Evolutionary conservation across 768 basidiomycete species (phyloP), one percentile per base, ranked within the genome.

Genomic region (Phallus indusiatus): DNA sequence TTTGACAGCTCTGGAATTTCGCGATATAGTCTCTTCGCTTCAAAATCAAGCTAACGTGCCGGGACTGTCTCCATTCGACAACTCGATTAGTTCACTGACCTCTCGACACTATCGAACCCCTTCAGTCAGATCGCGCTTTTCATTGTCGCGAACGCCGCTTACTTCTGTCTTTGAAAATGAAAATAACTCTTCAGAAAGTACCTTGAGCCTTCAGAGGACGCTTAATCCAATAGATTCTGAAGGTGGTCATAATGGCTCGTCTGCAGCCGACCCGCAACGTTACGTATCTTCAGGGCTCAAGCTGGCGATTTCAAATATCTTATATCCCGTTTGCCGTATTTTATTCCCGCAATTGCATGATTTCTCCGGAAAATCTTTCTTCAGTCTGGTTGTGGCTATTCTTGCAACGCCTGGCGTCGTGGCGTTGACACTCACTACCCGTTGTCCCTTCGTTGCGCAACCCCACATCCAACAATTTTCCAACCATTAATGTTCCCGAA

Each of bases 1-100:
- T 1, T 81, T 98, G 5, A 92, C 95, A 9, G 96, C 96, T 0
- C 81, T 99, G 48, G 96, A 99, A 71, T 99, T 99, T 72, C 81
- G 94, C 17, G 86, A 94, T 60, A 88, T 97, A 21, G 87, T 99
- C 20, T 78, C 87, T 11, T 85, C 87, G 0, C 76, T 99, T 21
- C 82, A 84, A 62, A 77, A 77, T 53, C 83, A 94, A 65, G 85
- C 86, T 10, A 78, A 81, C 1, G 75, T 75, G 0, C 72, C 79
- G 0, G 78, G 82, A 0, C 73, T 90, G 52, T 77, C 71, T 60
- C 74, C 83, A 3, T 91, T 91, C 63, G 86, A 88, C 53, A 80
- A 78, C 24, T 79, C 75, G 0, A 61, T 85, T 70, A 82, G 87
- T 1, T 88, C 90, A 0, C 89, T 85, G 62, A 80, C 83, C 0